Conservation (phyloP, 495 filamentous ascomycete genomes). For the Thermochaetoides thermophila region DNA sequence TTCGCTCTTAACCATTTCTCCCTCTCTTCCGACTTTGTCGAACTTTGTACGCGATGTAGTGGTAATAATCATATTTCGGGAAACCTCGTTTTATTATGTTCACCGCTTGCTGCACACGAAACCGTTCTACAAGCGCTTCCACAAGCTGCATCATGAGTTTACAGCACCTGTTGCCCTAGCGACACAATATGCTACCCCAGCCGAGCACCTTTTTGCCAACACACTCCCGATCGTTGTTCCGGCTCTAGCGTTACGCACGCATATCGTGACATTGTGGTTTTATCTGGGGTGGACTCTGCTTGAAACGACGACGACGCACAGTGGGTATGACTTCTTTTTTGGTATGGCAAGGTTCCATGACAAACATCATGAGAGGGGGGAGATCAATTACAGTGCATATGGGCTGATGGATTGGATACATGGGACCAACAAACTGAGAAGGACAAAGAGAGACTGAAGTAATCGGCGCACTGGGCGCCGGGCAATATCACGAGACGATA, state of each 20-base stretch:
- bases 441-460: conserved; percentile 6
- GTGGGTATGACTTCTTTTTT: conserved; percentile 37
- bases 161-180: conserved; percentile 43
- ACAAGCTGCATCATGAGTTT: conserved; percentile 44
- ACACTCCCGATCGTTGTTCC: conserved; percentile 38
- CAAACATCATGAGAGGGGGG: conserved; percentile 33
- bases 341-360: conserved; percentile 37
- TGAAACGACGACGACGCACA: conserved; percentile 38
- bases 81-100: conserved; percentile 41
- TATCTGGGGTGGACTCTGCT: conserved; percentile 32
- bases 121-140: conserved; percentile 33
- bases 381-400: conserved; percentile 25
- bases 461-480: too few relatives aligned
- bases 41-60: conserved; percentile 30
- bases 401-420: conserved; percentile 28
- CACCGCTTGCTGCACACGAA: conserved; percentile 41
- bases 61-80: conserved; percentile 32
- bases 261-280: conserved; percentile 38
- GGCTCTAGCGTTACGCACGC: conserved; percentile 29
- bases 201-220: conserved; percentile 43
- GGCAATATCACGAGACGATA: too few relatives aligned
- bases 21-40: conserved; percentile 17
- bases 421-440: conserved; percentile 22
- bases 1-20: conserved; percentile 24
- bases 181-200: conserved; percentile 42